Conservation (phyloP, 148 eudicot species). For the Persicaria maculosa region DNA sequence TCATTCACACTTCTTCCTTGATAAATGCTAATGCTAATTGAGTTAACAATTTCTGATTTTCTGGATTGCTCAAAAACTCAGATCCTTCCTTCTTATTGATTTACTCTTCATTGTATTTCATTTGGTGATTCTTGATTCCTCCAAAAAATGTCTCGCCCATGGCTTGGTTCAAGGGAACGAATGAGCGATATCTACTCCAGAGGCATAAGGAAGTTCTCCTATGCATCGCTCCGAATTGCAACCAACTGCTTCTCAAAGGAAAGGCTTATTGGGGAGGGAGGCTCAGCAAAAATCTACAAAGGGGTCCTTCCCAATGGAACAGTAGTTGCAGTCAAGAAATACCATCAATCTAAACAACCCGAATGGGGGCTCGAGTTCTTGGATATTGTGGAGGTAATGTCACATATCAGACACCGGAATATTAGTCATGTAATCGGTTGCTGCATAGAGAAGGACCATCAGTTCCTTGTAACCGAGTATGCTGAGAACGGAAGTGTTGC, state of each 20-base stretch:
- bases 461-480: neutral
- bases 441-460: neutral
- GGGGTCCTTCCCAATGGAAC: neutral
- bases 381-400: neutral
- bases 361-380: neutral
- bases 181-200: neutral
- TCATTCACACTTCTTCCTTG: neutral
- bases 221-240: neutral
- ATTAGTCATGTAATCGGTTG: neutral
- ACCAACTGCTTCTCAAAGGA: neutral
- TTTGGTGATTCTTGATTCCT: neutral
- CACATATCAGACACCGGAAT: neutral
- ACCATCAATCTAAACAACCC: neutral
- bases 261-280: neutral
- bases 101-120: neutral
- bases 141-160: neutral
- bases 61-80: neutral
- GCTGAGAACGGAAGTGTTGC: neutral
- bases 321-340: neutral
- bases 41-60: neutral
- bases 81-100: neutral
- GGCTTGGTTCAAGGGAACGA: neutral
- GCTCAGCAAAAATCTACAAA: conserved; percentile 7
- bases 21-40: neutral
- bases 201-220: neutral